A percentile compares a stretch with the other conserved stretches of the same genome.
These are phyloP conservation scores for Exophiala mesophila DNA, from an alignment of 2,329 filamentous ascomycete species.

Conservation along the genomic window DNA sequence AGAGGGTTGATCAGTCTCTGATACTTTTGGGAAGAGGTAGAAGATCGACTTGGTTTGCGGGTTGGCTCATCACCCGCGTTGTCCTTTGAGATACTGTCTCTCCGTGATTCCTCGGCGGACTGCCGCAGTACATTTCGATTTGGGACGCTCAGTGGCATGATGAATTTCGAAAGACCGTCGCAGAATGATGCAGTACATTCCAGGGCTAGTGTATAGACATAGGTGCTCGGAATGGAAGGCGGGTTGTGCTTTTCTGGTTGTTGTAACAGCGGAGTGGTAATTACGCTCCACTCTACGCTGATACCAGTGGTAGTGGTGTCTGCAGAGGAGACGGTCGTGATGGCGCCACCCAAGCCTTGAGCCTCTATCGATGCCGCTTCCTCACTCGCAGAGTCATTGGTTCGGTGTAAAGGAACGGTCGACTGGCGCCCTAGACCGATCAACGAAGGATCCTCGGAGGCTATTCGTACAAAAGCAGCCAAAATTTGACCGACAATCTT, in stretches of 20 bases:
- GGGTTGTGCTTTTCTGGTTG: slow-evolving; percentile 89
- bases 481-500: slow-evolving; percentile 76
- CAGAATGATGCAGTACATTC: slow-evolving; percentile 86
- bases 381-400: slow-evolving; percentile 47
- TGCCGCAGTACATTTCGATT: slow-evolving; percentile 42
- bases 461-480: slow-evolving; percentile 83
- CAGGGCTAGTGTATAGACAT: slow-evolving; percentile 83
- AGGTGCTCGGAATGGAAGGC: slow-evolving; percentile 80
- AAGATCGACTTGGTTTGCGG: slow-evolving; percentile 6
- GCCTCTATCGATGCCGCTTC: slow-evolving; percentile 77
- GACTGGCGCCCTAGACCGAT: slow-evolving; percentile 90
- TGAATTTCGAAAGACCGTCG: slow-evolving; percentile 87
- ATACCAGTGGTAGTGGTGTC: slow-evolving; percentile 68
- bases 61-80: slow-evolving; percentile 12
- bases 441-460: slow-evolving; percentile 80
- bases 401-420: slow-evolving; percentile 64
- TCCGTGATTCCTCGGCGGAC: slow-evolving; percentile 13
- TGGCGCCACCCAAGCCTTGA: slow-evolving; percentile 80
- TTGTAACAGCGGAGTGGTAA: slow-evolving; percentile 84
- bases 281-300: slow-evolving; percentile 83
- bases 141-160: slow-evolving; percentile 83
- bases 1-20: slow-evolving; percentile 82
- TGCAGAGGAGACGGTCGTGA: slow-evolving; percentile 65
- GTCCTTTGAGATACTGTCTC: slow-evolving; percentile 26
- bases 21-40: slow-evolving; percentile 47